Evolutionary conservation across 2,329 filamentous ascomycete species (phyloP).

Genomic region (Furcasterigmium furcatum): DNA sequence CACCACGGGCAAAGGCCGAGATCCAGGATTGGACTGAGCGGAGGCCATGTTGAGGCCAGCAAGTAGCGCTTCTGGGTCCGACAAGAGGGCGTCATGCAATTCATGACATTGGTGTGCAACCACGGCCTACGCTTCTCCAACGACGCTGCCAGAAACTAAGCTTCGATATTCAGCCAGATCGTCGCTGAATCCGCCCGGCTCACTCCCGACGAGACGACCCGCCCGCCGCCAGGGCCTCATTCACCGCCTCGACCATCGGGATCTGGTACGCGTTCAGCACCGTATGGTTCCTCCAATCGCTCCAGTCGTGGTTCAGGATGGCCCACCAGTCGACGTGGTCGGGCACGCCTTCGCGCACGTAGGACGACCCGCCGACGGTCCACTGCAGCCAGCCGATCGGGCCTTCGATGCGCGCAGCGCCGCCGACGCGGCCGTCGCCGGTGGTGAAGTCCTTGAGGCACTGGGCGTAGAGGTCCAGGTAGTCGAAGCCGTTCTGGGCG

Average conservation of each 20-base stretch:
- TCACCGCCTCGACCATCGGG: not conserved
- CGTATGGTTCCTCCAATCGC: not conserved
- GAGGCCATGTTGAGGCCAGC: too few relatives aligned
- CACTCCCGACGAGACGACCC: too few relatives aligned
- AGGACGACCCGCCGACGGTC: conserved; percentile 46
- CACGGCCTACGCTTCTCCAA: too few relatives aligned
- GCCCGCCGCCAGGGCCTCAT: not conserved
- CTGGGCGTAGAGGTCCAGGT: not conserved
- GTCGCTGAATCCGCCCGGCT: too few relatives aligned
- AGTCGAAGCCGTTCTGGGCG: conserved; percentile 34
- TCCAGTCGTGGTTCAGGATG: not conserved
- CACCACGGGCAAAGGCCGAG: too few relatives aligned
- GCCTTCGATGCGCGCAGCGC: not conserved
- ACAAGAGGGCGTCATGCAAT: too few relatives aligned
- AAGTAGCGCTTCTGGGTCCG: too few relatives aligned
- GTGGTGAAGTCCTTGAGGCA: conserved; percentile 2
- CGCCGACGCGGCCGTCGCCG: not conserved
- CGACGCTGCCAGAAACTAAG: too few relatives aligned
- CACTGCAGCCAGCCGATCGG: conserved; percentile 41
- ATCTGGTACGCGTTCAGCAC: conserved; percentile 1
- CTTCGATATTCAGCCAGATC: too few relatives aligned
- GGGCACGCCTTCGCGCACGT: conserved; percentile 38
- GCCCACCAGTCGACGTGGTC: conserved; percentile 22
- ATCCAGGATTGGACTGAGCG: too few relatives aligned
- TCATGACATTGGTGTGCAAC: too few relatives aligned